phyloP scores from a whole-genome alignment of 2,329 filamentous ascomycete species.

The Rachicladosporium sp. region DNA sequence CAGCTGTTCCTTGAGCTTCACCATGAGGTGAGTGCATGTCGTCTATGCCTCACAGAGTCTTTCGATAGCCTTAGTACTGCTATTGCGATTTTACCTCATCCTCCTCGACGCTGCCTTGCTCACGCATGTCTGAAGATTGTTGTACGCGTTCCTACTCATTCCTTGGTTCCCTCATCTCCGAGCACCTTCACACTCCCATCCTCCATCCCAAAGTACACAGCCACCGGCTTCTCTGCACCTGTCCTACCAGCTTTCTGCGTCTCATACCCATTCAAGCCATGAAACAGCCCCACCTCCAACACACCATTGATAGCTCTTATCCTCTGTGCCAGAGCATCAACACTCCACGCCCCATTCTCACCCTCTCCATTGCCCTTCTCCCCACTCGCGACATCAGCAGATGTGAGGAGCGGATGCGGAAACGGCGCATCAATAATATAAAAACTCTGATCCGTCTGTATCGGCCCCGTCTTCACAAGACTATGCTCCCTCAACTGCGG shows the following conservation, averaged over 20 bases:
- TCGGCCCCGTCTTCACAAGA: slow-evolving; percentile 67
- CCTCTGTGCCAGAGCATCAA: slow-evolving; percentile 57
- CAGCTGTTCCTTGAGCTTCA: too few species aligned
- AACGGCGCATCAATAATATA: slow-evolving; percentile 92
- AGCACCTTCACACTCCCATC: slow-evolving; percentile 36
- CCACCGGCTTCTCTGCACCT: slow-evolving; percentile 79
- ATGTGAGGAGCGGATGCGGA: slow-evolving; percentile 48
- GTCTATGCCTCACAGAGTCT: too few species aligned
- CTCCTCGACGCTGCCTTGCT: too few species aligned
- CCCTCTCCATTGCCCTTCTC: slow-evolving; percentile 19
- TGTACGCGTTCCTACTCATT: too few species aligned
- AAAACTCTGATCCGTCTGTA: slow-evolving; percentile 76
- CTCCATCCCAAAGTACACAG: slow-evolving; percentile 88
- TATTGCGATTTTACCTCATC: too few species aligned
- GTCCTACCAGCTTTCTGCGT: slow-evolving; percentile 44
- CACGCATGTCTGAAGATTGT: too few species aligned
- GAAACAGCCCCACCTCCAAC: slow-evolving; percentile 83
- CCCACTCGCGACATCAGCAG: slow-evolving; percentile 38
- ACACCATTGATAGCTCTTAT: slow-evolving; percentile 79
- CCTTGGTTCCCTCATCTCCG: too few species aligned
- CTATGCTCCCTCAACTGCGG: slow-evolving; percentile 62
- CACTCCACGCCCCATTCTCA: slow-evolving; percentile 61
- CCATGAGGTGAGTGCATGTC: too few species aligned
- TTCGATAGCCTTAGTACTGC: too few species aligned
- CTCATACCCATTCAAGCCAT: slow-evolving; percentile 65